Percentiles rank a stretch among this genome's conserved stretches.
Conservation (phyloP, 73 alveolate species). For the Symbiodinium pilosum region DNA sequence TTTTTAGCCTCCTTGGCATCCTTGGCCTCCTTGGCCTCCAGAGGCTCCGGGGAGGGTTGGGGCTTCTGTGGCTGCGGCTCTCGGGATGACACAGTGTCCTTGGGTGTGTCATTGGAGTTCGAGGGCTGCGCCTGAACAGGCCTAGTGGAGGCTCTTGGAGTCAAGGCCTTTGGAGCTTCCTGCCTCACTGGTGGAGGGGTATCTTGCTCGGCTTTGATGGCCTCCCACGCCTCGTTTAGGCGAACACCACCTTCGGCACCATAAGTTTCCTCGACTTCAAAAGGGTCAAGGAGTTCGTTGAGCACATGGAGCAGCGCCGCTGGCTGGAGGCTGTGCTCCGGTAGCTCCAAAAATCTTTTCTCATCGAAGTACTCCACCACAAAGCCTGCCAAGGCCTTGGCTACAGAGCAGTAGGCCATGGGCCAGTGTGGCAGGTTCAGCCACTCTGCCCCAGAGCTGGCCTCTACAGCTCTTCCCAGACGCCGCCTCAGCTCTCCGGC, state of each 20-base stretch:
- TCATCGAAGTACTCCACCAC: conserved; percentile 19
- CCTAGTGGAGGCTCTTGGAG: not conserved
- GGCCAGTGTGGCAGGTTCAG: conserved; percentile 19
- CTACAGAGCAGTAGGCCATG: conserved; percentile 3
- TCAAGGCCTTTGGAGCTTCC: not conserved
- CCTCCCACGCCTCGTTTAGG: conserved; percentile 18
- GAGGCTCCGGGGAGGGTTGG: not conserved
- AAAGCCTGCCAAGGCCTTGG: conserved; percentile 25
- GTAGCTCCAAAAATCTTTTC: not conserved
- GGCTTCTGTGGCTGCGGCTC: not conserved
- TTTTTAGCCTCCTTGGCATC: not conserved
- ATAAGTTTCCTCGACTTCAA: not conserved
- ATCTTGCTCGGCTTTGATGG: conserved; percentile 13
- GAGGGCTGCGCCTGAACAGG: not conserved
- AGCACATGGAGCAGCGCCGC: conserved; percentile 45
- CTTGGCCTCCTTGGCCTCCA: not conserved
- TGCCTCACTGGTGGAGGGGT: not conserved
- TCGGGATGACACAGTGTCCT: not conserved
- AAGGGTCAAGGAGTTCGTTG: conserved; percentile 42
- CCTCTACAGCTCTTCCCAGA: conserved; percentile 11
- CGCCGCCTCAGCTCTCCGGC: conserved; percentile 1
- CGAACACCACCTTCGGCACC: conserved; percentile 33
- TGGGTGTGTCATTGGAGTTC: not conserved
- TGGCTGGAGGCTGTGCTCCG: conserved; percentile 9
- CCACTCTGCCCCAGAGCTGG: not conserved